Evolutionary conservation across 139 green algal species (phyloP).

Genomic region (Asterochloris sp.): DNA sequence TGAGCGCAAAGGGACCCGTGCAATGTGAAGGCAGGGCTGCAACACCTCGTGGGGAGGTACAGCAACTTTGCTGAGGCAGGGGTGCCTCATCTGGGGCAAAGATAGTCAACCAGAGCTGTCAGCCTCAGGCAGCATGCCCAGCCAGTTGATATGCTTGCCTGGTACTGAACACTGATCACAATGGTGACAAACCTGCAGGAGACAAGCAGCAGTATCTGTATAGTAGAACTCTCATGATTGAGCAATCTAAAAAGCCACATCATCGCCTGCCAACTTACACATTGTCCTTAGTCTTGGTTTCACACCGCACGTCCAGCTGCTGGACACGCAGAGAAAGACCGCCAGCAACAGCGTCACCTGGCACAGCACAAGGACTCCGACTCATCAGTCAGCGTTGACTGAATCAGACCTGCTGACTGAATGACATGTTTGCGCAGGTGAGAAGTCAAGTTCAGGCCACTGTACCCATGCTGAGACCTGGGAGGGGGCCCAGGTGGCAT

Average conservation of each 20-base stretch:
- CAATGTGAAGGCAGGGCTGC: neutral
- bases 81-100: no score
- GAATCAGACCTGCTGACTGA: no score
- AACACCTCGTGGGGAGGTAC: neutral
- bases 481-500: no score
- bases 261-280: conserved; percentile 16
- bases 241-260: conserved; percentile 32
- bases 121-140: neutral
- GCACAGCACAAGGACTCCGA: neutral
- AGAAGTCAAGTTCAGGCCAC: no score
- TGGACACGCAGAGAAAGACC: conserved; percentile 62
- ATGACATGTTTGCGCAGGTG: no score
- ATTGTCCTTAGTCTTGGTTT: conserved; percentile 83
- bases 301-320: conserved; percentile 68
- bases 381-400: no score
- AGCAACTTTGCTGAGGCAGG: no score
- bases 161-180: conserved; percentile 78
- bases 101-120: neutral
- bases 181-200: conserved; percentile 58
- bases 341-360: conserved; percentile 47
- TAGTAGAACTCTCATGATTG: neutral
- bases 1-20: neutral
- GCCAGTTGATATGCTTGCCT: conserved; percentile 25
- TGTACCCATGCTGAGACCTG: no score
- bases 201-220: conserved; percentile 7